Conservation (phyloP, 257 asterid genomes). For the Galeopsis tetrahit region DNA sequence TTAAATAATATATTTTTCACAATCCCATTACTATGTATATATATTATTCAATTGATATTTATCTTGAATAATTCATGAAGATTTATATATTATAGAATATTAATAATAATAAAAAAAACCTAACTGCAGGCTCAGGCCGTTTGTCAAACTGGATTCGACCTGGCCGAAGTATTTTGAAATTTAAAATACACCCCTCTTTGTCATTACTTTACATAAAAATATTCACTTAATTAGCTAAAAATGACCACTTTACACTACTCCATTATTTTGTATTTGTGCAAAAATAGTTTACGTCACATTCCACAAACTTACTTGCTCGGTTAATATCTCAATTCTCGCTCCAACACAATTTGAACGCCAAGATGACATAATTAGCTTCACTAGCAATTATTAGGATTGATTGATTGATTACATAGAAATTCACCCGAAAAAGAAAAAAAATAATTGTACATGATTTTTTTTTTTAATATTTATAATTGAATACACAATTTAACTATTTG, state of each 20-base stretch:
- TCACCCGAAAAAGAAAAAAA: too few relatives aligned
- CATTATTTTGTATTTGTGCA: background rate
- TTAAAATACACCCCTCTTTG: slow-evolving; percentile 15
- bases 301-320: background rate
- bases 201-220: slow-evolving; percentile 6
- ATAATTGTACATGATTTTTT: too few relatives aligned
- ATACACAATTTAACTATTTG: too few relatives aligned
- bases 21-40: too few relatives aligned
- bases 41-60: too few relatives aligned
- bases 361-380: background rate
- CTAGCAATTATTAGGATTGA: too few relatives aligned
- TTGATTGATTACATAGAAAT: too few relatives aligned
- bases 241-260: background rate
- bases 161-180: slow-evolving; percentile 29
- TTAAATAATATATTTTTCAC: too few relatives aligned
- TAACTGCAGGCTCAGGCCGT: slow-evolving; percentile 40
- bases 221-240: background rate
- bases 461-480: too few relatives aligned
- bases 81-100: too few relatives aligned
- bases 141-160: slow-evolving; percentile 26
- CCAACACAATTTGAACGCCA: background rate
- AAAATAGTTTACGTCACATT: background rate
- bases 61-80: too few relatives aligned
- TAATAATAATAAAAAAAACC: background rate
- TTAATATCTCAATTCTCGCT: background rate